Evolutionary conservation across 2,329 filamentous ascomycete species (phyloP).

Genomic region (Fusarium anguioides): DNA sequence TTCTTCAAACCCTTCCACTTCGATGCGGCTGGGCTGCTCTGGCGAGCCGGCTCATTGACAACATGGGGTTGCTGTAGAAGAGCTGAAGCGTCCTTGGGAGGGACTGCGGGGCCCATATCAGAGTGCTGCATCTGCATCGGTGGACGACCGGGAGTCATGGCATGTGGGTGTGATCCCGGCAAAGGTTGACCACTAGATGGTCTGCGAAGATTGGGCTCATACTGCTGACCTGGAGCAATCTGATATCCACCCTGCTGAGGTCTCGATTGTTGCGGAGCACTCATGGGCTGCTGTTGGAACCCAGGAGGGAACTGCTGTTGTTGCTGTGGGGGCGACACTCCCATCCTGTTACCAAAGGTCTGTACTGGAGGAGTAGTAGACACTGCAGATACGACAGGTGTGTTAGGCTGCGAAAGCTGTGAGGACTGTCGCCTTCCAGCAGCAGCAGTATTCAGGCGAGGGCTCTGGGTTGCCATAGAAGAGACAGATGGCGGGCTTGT

Average conservation of each 20-base stretch:
- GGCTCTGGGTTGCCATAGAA: slow-evolving; percentile 43
- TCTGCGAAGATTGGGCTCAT: slow-evolving; percentile 8
- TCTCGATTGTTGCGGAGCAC: background rate
- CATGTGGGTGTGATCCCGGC: slow-evolving; percentile 24
- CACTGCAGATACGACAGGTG: slow-evolving; percentile 22
- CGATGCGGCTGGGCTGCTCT: slow-evolving; percentile 41
- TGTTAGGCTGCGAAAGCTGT: slow-evolving; percentile 21
- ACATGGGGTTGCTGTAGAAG: slow-evolving; percentile 13
- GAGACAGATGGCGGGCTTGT: slow-evolving; percentile 40
- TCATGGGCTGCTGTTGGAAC: slow-evolving; percentile 18
- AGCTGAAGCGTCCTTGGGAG: slow-evolving; percentile 22
- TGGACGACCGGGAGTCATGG: slow-evolving; percentile 18
- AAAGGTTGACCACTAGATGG: slow-evolving; percentile 13
- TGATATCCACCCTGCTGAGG: slow-evolving; percentile 15
- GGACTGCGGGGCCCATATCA: slow-evolving; percentile 13
- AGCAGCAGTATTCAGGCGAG: slow-evolving; percentile 33
- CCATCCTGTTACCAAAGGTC: slow-evolving; percentile 19
- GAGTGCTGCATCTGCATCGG: slow-evolving; percentile 34
- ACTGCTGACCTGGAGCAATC: slow-evolving; percentile 28
- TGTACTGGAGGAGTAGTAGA: slow-evolving; percentile 35
- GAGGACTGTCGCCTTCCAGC: slow-evolving; percentile 27
- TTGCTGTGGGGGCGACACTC: slow-evolving; percentile 25
- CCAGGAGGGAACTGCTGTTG: slow-evolving; percentile 22
- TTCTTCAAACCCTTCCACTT: slow-evolving; percentile 51
- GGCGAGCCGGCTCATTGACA: slow-evolving; percentile 21